Evolutionary conservation across 257 asterid species (phyloP).

Genomic region (Fraxinus americana): DNA sequence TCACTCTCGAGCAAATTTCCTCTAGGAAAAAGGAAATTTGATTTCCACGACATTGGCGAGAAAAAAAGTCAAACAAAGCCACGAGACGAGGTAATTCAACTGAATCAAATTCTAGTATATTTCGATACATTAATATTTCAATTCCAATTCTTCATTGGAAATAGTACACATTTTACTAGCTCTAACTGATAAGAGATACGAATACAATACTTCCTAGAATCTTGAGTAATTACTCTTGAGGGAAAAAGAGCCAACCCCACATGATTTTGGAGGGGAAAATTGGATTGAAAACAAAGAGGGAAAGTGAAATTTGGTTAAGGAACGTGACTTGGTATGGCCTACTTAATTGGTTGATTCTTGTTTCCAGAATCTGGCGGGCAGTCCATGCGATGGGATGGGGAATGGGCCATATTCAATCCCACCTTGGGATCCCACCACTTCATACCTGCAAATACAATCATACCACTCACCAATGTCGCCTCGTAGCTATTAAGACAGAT

Average conservation of each 20-base stretch:
- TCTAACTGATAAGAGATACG: constrained; percentile 35
- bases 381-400: constrained; percentile 78
- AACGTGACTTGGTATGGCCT: constrained; percentile 11
- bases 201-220: constrained; percentile 10
- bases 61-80: not conserved
- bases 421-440: constrained; percentile 61
- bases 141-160: constrained; percentile 8
- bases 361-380: constrained; percentile 69
- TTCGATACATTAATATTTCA: constrained; percentile 25
- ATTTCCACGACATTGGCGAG: too few species aligned
- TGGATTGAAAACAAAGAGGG: constrained; percentile 17
- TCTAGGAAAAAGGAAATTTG: too few species aligned
- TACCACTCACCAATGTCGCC: constrained; percentile 23
- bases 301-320: not conserved
- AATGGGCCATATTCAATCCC: constrained; percentile 79
- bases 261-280: not conserved
- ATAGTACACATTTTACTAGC: constrained; percentile 30
- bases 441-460: constrained; percentile 51
- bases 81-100: not conserved
- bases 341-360: constrained; percentile 36
- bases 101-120: constrained; percentile 22
- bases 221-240: not conserved
- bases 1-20: too few species aligned
- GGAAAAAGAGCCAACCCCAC: not conserved
- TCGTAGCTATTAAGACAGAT: too few species aligned